A percentile compares a stretch with the other conserved stretches of the same genome.
These are phyloP conservation scores for Claviceps maximensis DNA, from an alignment of 2,329 filamentous ascomycete species.

Conservation along the genomic window DNA sequence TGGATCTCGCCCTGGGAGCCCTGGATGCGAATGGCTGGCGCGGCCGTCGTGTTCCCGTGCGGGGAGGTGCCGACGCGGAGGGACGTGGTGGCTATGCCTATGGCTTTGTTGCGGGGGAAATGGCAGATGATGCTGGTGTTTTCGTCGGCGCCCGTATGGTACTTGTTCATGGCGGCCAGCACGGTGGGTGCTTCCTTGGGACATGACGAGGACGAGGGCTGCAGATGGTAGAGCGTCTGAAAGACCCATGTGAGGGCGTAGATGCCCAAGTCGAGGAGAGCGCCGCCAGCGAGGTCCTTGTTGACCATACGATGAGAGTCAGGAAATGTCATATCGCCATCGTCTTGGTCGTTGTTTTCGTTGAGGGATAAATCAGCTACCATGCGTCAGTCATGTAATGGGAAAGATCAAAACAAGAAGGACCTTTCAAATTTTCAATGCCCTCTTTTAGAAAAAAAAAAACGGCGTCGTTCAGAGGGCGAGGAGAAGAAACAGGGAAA, in stretches of 20 bases:
- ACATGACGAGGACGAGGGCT: slow-evolving; percentile 36
- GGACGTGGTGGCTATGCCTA: slow-evolving; percentile 58
- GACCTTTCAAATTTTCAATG: too few species aligned
- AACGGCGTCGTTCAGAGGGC: not conserved
- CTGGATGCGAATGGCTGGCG: slow-evolving; percentile 65
- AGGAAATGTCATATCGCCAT: slow-evolving; percentile 39
- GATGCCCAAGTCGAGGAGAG: slow-evolving; percentile 72
- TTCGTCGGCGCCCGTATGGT: slow-evolving; percentile 64
- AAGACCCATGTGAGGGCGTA: slow-evolving; percentile 87
- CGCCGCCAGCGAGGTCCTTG: slow-evolving; percentile 67
- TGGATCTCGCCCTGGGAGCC: slow-evolving; percentile 73
- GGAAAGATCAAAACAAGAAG: too few species aligned
- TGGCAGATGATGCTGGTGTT: slow-evolving; percentile 63
- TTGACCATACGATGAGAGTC: slow-evolving; percentile 69
- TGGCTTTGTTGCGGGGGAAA: slow-evolving; percentile 56
- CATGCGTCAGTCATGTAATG: not conserved
- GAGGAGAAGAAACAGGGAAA: slow-evolving; percentile 2
- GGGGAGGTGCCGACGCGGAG: slow-evolving; percentile 50
- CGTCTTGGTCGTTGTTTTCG: slow-evolving; percentile 36
- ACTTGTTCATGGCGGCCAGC: slow-evolving; percentile 56
- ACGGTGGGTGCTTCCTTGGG: slow-evolving; percentile 56
- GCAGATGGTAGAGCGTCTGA: slow-evolving; percentile 74
- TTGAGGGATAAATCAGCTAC: slow-evolving; percentile 50
- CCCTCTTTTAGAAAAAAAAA: too few species aligned
- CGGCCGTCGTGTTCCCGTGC: slow-evolving; percentile 43